phyloP scores from a whole-genome alignment of 345 rosid species.

The Dimocarpus longan region DNA sequence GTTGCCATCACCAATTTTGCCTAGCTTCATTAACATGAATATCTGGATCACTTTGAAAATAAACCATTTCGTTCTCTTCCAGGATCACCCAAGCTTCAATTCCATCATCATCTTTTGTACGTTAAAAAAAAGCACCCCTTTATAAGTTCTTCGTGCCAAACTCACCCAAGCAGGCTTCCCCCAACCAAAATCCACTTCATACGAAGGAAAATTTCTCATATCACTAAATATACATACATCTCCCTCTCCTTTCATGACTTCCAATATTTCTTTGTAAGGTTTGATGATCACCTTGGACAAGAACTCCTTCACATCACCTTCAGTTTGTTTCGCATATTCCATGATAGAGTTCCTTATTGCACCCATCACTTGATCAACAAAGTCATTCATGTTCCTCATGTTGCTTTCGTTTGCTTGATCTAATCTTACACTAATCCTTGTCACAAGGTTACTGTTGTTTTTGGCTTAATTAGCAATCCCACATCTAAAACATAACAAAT shows the following conservation, averaged over 20 bases:
- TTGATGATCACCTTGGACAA: background rate
- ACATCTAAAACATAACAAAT: too few relatives aligned
- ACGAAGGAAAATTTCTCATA: background rate
- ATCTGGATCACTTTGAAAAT: background rate
- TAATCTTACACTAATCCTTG: too few relatives aligned
- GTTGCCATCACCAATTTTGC: too few relatives aligned
- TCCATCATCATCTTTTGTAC: background rate
- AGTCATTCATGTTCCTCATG: background rate
- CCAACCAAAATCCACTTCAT: background rate
- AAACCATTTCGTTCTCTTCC: background rate
- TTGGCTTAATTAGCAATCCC: too few relatives aligned
- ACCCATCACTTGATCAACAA: background rate
- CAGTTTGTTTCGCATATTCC: background rate
- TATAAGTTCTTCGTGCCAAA: background rate
- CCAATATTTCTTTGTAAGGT: too few relatives aligned
- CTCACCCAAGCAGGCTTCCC: background rate
- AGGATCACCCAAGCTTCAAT: background rate
- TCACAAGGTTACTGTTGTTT: too few relatives aligned
- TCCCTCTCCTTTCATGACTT: background rate
- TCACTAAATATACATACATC: background rate
- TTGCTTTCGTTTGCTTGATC: background rate
- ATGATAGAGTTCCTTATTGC: background rate
- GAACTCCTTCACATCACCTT: background rate
- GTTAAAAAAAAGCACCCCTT: background rate
- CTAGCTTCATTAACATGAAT: background rate